phyloP scores from a whole-genome alignment of 768 basidiomycete species.

The Imleria badia region DNA sequence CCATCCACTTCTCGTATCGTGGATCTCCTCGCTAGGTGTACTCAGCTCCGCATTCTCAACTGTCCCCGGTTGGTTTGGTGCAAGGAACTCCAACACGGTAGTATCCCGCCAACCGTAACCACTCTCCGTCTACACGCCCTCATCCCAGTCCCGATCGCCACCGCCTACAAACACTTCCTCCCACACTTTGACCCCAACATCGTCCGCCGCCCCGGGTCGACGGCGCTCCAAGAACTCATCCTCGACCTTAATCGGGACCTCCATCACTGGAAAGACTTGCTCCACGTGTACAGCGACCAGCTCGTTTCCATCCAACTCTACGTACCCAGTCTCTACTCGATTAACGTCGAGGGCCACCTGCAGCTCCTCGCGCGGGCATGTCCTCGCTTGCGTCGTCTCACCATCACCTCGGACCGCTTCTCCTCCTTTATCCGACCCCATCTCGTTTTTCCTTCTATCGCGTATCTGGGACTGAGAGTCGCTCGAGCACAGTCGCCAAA shows the following conservation, averaged over 20 bases:
- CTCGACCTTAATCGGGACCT: slow-evolving; percentile 1
- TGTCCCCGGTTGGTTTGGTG: slow-evolving; percentile 11
- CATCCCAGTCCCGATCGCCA: not conserved
- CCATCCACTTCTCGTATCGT: not conserved
- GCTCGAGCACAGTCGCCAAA: not conserved
- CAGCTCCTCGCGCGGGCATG: slow-evolving; percentile 11
- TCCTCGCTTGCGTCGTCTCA: slow-evolving; percentile 21
- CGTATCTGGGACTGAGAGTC: slow-evolving; percentile 16
- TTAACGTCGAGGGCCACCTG: not conserved
- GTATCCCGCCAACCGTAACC: slow-evolving; percentile 12
- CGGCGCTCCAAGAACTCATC: slow-evolving; percentile 21
- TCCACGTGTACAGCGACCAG: slow-evolving; percentile 12
- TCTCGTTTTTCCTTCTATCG: slow-evolving; percentile 14
- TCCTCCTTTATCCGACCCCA: not conserved
- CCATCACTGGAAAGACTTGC: slow-evolving; percentile 11
- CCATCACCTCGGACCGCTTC: slow-evolving; percentile 7
- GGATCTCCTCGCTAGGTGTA: slow-evolving; percentile 10
- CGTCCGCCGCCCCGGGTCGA: not conserved
- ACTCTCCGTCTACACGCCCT: slow-evolving; percentile 10
- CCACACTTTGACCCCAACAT: not conserved
- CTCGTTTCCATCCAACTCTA: slow-evolving; percentile 19
- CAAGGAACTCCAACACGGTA: not conserved
- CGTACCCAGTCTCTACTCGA: not conserved
- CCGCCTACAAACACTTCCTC: not conserved
- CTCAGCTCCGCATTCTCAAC: slow-evolving; percentile 18